phyloP scores from a whole-genome alignment of 73 alveolate species.

The Paramecium caudatum region DNA sequence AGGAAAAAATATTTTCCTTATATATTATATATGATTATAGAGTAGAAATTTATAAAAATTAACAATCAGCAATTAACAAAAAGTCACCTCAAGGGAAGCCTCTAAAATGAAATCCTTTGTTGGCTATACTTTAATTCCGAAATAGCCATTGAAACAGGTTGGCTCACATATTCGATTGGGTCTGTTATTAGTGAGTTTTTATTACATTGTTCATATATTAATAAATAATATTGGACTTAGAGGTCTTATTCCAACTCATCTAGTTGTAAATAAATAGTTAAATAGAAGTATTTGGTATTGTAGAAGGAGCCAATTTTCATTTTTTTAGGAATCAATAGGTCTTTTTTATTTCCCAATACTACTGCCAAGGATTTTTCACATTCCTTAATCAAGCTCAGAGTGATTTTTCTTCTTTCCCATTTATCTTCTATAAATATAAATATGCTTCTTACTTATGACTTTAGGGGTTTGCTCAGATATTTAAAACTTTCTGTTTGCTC shows the following conservation, averaged over 20 bases:
- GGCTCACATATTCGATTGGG: not conserved
- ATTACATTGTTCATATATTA: not conserved
- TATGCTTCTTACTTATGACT: no score
- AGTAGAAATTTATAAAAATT: no score
- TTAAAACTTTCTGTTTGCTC: conserved; percentile 13
- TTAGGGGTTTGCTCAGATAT: no score
- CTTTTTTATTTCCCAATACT: not conserved
- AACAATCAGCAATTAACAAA: no score
- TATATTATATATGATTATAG: no score
- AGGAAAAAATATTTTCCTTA: no score
- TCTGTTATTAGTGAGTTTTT: not conserved
- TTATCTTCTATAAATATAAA: conserved; percentile 39
- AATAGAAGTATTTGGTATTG: not conserved
- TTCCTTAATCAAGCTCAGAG: not conserved
- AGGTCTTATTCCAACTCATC: not conserved
- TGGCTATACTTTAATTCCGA: no score
- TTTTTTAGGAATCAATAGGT: not conserved
- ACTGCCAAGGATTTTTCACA: not conserved
- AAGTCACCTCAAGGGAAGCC: no score
- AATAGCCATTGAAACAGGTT: not conserved
- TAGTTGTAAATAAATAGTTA: not conserved
- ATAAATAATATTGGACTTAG: conserved; percentile 8
- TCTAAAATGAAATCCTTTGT: no score
- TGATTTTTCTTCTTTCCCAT: conserved; percentile 27
- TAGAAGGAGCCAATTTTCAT: not conserved